Conservation (phyloP, 352 stramenopile species). For the Phytophthora tentaculata region DNA sequence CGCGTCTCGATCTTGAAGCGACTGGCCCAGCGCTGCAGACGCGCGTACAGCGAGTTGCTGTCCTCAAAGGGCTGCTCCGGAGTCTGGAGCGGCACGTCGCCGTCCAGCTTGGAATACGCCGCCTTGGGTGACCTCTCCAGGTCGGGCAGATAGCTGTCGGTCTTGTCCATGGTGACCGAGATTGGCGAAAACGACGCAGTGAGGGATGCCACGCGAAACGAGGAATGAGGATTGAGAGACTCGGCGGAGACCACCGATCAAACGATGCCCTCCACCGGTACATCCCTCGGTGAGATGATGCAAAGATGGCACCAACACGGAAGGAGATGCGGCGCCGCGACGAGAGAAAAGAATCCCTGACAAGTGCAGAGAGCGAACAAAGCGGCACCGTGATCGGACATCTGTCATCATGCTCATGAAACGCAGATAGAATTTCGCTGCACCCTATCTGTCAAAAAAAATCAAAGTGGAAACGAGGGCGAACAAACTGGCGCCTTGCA, state of each 20-base stretch:
- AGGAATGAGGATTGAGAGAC: constrained; percentile 20
- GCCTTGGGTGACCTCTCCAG: constrained; percentile 28
- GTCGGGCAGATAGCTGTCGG: constrained; percentile 18
- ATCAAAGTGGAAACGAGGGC: not conserved
- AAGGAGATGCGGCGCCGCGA: constrained; percentile 21
- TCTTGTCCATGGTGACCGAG: constrained; percentile 32
- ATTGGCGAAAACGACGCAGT: constrained; percentile 2
- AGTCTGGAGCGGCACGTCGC: constrained; percentile 25
- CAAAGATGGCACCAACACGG: constrained; percentile 37
- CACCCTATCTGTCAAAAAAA: too few relatives aligned
- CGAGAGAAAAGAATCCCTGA: constrained; percentile 30
- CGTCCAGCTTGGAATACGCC: constrained; percentile 33
- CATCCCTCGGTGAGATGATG: constrained; percentile 15
- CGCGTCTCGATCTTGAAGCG: constrained; percentile 53
- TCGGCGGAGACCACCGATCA: constrained; percentile 10
- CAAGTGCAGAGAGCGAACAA: constrained; percentile 21
- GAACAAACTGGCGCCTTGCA: not conserved
- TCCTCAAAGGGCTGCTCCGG: constrained; percentile 20
- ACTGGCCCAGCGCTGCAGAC: constrained; percentile 34
- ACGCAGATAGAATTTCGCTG: constrained; percentile 13
- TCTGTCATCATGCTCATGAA: constrained; percentile 7
- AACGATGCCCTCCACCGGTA: constrained; percentile 10
- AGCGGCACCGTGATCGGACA: constrained; percentile 20
- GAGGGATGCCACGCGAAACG: constrained; percentile 21
- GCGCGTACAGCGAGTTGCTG: constrained; percentile 33